phyloP scores from a whole-genome alignment of 768 basidiomycete species.

The Agrocybe pediades region DNA sequence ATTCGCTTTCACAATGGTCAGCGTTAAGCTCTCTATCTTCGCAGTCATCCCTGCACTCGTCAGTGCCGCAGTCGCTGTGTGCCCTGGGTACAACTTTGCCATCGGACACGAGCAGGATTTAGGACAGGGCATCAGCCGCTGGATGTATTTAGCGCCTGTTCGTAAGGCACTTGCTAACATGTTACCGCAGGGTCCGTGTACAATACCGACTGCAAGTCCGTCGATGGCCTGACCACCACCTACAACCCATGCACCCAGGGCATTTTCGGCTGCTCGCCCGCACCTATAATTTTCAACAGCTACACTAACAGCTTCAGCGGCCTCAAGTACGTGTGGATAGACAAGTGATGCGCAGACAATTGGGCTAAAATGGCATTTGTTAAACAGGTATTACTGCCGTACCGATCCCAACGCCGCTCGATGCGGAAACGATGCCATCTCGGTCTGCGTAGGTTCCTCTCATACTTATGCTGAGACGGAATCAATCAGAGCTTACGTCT shows the following conservation, averaged over 20 bases:
- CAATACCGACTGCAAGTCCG: conserved; percentile 26
- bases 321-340: conserved; percentile 21
- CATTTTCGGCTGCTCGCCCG: conserved; percentile 29
- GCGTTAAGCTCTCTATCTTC: too few species aligned
- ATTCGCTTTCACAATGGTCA: too few species aligned
- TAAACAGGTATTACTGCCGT: conserved; percentile 27
- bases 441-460: conserved; percentile 27
- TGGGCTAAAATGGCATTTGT: neutral
- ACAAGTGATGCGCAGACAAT: too few species aligned
- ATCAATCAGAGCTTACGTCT: too few species aligned
- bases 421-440: conserved; percentile 26
- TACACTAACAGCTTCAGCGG: conserved; percentile 27
- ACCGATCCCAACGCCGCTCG: conserved; percentile 24
- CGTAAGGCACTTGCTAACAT: neutral
- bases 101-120: conserved; percentile 1
- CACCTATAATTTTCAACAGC: conserved; percentile 28
- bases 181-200: conserved; percentile 27
- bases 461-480: too few species aligned
- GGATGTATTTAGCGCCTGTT: conserved; percentile 2
- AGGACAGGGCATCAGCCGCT: conserved; percentile 22
- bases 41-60: neutral
- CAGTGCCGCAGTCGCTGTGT: neutral
- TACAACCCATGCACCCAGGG: conserved; percentile 29
- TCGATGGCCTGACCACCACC: conserved; percentile 28
- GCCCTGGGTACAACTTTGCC: too few species aligned